A percentile compares a stretch with the other conserved stretches of the same genome.
Conservation (phyloP, 2,329 filamentous ascomycete genomes). For the Nemania abortiva region DNA sequence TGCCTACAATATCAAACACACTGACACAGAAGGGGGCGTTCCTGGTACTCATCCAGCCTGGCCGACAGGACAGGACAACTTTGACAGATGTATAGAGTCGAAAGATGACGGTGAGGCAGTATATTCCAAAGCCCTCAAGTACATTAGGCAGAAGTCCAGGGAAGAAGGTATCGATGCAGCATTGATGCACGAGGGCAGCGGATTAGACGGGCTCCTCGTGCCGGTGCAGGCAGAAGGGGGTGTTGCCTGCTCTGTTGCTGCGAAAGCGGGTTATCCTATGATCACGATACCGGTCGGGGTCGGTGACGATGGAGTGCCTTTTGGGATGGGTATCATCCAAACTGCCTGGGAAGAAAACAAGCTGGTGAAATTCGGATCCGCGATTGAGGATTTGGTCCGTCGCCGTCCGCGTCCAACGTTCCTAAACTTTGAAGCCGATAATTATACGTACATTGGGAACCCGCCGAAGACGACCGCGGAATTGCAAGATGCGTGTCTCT, state of each 20-base stretch:
- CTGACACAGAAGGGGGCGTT: slow-evolving; percentile 13
- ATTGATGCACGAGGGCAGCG: neutral
- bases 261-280: slow-evolving; percentile 26
- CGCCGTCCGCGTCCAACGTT: slow-evolving; percentile 8
- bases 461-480: neutral
- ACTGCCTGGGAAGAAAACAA: slow-evolving; percentile 20
- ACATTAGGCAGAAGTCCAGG: slow-evolving; percentile 7
- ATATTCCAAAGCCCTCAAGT: slow-evolving; percentile 8
- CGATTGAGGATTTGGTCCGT: slow-evolving; percentile 18
- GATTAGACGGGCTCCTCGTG: slow-evolving; percentile 19
- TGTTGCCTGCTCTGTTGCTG: slow-evolving; percentile 18
- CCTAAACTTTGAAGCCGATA: slow-evolving; percentile 8
- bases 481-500: too few species aligned
- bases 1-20: slow-evolving; percentile 16
- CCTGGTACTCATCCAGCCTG: slow-evolving; percentile 19
- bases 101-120: slow-evolving; percentile 9
- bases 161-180: slow-evolving; percentile 24
- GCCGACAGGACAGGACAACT: slow-evolving; percentile 21
- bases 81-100: slow-evolving; percentile 14
- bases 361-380: slow-evolving; percentile 16
- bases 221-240: slow-evolving; percentile 18
- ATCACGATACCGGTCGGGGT: slow-evolving; percentile 22
- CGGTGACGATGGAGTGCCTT: slow-evolving; percentile 10
- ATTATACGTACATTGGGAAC: slow-evolving; percentile 13
- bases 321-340: slow-evolving; percentile 20